A percentile compares a stretch with the other conserved stretches of the same genome.
These are phyloP conservation scores for Coemansia nantahalensis DNA, from an alignment of 192 early-diverging fungal genomes.

Conservation along the genomic window DNA sequence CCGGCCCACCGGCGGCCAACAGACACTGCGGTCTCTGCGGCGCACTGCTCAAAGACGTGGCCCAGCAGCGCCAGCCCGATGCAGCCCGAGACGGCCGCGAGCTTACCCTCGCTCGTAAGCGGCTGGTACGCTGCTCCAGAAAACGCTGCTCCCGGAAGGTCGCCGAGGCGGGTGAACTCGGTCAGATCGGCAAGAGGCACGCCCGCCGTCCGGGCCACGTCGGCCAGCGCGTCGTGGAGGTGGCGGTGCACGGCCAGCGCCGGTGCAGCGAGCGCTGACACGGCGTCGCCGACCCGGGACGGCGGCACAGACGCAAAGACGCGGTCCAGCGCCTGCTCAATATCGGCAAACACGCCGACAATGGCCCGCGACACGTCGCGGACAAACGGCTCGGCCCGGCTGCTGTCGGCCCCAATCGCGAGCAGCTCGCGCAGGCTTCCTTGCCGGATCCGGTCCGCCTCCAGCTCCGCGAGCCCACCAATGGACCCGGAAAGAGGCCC, in stretches of 20 bases:
- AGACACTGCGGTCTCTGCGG: constrained; percentile 11
- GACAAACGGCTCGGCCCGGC: constrained; percentile 13
- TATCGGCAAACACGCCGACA: constrained; percentile 23
- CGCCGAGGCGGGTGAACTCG: background rate
- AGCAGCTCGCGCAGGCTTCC: constrained; percentile 13
- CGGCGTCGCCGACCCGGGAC: constrained; percentile 6
- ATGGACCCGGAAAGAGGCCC: constrained; percentile 24
- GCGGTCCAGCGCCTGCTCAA: constrained; percentile 18
- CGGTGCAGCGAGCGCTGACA: constrained; percentile 6
- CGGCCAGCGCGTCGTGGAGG: background rate
- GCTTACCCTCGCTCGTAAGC: constrained; percentile 26
- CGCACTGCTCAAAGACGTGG: constrained; percentile 13
- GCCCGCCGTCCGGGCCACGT: constrained; percentile 2
- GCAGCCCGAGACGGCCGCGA: constrained; percentile 12
- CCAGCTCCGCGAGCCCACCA: constrained; percentile 5
- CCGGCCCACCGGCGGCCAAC: constrained; percentile 13
- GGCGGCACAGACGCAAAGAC: constrained; percentile 23
- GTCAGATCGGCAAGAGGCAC: constrained; percentile 10
- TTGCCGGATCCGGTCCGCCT: constrained; percentile 10
- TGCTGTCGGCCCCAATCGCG: constrained; percentile 3
- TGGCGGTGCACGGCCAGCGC: constrained; percentile 7
- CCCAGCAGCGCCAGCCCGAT: constrained; percentile 21
- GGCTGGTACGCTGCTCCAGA: constrained; percentile 17
- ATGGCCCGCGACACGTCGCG: constrained; percentile 18
- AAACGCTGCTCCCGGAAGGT: background rate